Evolutionary conservation across 2,329 filamentous ascomycete genomes (phyloP), one percentile per base, ranked within the genome.

Genomic region (Ceratocystis papillata): DNA sequence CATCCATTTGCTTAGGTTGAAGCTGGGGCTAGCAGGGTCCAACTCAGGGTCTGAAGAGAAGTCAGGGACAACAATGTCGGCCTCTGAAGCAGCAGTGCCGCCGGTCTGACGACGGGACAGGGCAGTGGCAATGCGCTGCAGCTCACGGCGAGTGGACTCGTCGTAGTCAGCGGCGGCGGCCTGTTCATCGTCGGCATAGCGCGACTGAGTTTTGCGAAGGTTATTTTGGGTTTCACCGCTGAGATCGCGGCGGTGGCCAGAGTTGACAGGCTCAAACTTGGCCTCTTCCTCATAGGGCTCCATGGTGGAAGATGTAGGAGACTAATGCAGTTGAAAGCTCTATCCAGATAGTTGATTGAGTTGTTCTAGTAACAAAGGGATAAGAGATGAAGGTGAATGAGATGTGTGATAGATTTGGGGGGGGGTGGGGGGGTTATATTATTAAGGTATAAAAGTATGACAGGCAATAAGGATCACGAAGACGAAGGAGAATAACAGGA

Each of bases 1-100:
- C 0, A 79, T 70, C 78, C 78, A 80, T 67, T 75, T 76, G 6
- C 73, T 68, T 12, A 78, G 70, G 64, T 79, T 76, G 60, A 80
- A 80, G 22, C 72, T 69, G 17, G 71, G 70, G 68, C 73, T 75
- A 1, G 72, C 69, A 0, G 78, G 78, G 64, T 79, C 73, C 1
- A 79, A 67, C 2, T 71, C 70, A 0, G 76, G 72, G 30, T 76
- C 74, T 45, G 72, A 68, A 2, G 50, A 22, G 45, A 67, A 28
- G 30, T 55, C 57, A 17, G 62, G 44, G 46, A 64, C 37, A 10
- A 55, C 66, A 20, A 63, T 50, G 17, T 62, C 63, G n/a, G 68
- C 46, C n/a, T 66, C 69, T 3, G 70, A 69, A 12, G 70, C 69
- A 12, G 70, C 69, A 44, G 69, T 69, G 5, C 73, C 55, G n/a